A percentile compares a stretch with the other conserved stretches of the same genome.
Evolutionary conservation across 2,329 filamentous ascomycete genomes (phyloP).

Genomic region (Ascochyta viciae-villosae): DNA sequence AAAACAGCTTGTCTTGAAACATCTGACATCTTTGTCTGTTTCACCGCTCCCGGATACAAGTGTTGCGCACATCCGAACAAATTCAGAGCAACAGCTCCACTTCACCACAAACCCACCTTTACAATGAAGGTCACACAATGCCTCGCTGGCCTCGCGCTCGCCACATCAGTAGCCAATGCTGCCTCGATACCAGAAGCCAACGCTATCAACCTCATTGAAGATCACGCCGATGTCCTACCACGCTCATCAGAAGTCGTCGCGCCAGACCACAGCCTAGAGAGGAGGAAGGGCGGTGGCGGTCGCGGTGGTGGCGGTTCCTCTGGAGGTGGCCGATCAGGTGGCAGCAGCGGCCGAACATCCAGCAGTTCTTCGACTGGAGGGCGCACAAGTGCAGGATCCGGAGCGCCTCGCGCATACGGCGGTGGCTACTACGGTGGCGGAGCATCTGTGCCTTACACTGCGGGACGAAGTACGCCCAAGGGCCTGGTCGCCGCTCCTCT

Average conservation of each 20-base stretch:
- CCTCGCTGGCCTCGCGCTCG: constrained; percentile 32
- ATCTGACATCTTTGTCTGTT: neutral
- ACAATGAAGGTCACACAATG: constrained; percentile 38
- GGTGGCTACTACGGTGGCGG: constrained; percentile 71
- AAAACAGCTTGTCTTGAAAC: constrained; percentile 1
- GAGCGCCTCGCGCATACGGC: constrained; percentile 64
- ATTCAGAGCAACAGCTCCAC: neutral
- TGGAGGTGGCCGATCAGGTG: constrained; percentile 15
- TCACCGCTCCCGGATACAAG: constrained; percentile 1
- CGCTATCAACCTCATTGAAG: constrained; percentile 32
- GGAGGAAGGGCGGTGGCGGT: constrained; percentile 50
- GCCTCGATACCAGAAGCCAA: constrained; percentile 38
- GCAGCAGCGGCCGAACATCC: constrained; percentile 29
- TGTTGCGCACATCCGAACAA: constrained; percentile 3
- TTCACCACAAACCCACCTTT: constrained; percentile 7
- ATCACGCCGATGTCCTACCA: constrained; percentile 22
- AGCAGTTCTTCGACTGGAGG: constrained; percentile 45
- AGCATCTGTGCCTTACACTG: constrained; percentile 64
- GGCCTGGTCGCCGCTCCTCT: constrained; percentile 60
- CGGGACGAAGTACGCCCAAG: constrained; percentile 59
- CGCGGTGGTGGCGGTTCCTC: constrained; percentile 35
- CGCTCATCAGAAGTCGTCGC: constrained; percentile 35
- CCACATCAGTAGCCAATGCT: constrained; percentile 30
- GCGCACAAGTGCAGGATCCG: constrained; percentile 63
- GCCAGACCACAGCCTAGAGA: constrained; percentile 44